Conservation (phyloP, 441 rosid genomes). For the Melastoma candidum region DNA sequence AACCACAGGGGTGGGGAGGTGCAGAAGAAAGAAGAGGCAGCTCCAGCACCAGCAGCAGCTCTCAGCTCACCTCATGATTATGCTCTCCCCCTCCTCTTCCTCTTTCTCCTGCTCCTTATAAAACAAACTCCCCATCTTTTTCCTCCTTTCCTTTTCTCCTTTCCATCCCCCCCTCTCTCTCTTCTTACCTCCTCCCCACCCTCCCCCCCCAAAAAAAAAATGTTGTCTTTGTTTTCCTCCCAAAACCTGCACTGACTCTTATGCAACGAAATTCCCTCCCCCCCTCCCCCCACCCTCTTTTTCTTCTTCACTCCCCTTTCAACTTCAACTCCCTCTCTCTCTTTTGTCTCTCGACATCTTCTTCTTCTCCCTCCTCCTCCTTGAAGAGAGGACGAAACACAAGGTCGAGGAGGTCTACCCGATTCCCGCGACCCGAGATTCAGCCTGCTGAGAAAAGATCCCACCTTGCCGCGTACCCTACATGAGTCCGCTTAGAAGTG, state of each 20-base stretch:
- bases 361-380: conserved; percentile 1
- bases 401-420: conserved; percentile 3
- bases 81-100: conserved; percentile 20
- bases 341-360: background rate
- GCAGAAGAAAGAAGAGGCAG: background rate
- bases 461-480: background rate
- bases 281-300: conserved; percentile 10
- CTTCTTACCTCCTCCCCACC: conserved; percentile 12
- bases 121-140: conserved; percentile 16
- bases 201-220: conserved; percentile 2
- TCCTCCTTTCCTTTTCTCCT: conserved; percentile 22
- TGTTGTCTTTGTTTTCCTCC: too few relatives aligned
- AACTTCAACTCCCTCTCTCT: background rate
- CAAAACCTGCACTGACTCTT: too few relatives aligned
- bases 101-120: background rate
- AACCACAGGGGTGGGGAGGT: too few relatives aligned
- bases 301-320: conserved; percentile 1
- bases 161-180: background rate
- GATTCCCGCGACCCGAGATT: background rate
- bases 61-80: conserved; percentile 11
- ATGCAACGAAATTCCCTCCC: conserved; percentile 4
- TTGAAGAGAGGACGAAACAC: background rate
- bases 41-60: conserved; percentile 10
- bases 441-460: too few relatives aligned
- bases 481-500: conserved; percentile 7